These are phyloP conservation scores for Voacanga thouarsii DNA, from an alignment of 257 asterid genomes.

Conservation along the genomic window DNA sequence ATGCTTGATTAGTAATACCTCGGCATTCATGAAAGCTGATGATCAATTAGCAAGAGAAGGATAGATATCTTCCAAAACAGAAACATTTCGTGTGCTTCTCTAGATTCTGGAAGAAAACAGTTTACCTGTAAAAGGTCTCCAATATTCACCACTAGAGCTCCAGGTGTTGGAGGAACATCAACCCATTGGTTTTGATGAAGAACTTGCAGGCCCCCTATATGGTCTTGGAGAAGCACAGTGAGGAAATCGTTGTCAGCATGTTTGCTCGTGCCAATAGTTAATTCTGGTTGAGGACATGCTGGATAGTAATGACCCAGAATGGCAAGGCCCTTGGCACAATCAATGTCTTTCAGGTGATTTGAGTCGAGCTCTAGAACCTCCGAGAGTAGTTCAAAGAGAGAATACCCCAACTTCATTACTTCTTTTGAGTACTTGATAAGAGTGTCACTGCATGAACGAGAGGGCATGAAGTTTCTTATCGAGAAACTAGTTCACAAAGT, in stretches of 20 bases:
- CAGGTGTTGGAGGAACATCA: conserved; percentile 32
- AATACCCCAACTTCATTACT: conserved; percentile 11
- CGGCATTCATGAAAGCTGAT: too few species aligned
- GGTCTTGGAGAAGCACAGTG: conserved; percentile 33
- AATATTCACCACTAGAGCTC: conserved; percentile 28
- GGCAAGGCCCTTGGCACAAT: conserved; percentile 22
- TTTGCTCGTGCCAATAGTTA: conserved; percentile 23
- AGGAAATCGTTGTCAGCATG: conserved; percentile 28
- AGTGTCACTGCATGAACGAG: conserved; percentile 14
- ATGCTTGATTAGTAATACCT: too few species aligned
- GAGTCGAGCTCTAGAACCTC: conserved; percentile 25
- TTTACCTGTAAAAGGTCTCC: conserved; percentile 33
- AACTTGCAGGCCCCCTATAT: conserved; percentile 30
- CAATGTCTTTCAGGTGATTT: conserved; percentile 21
- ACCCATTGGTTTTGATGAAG: conserved; percentile 34
- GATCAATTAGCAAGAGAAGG: too few species aligned
- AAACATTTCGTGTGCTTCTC: neutral
- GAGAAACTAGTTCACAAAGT: neutral
- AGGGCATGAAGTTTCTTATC: neutral
- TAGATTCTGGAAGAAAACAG: neutral
- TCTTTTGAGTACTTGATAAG: conserved; percentile 22
- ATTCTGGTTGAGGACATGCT: conserved; percentile 30
- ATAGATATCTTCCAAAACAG: too few species aligned
- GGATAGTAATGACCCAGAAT: conserved; percentile 28
- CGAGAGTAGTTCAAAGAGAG: conserved; percentile 19